Conservation (phyloP, 2,329 filamentous ascomycete genomes). For the Rutstroemia sp. region DNA sequence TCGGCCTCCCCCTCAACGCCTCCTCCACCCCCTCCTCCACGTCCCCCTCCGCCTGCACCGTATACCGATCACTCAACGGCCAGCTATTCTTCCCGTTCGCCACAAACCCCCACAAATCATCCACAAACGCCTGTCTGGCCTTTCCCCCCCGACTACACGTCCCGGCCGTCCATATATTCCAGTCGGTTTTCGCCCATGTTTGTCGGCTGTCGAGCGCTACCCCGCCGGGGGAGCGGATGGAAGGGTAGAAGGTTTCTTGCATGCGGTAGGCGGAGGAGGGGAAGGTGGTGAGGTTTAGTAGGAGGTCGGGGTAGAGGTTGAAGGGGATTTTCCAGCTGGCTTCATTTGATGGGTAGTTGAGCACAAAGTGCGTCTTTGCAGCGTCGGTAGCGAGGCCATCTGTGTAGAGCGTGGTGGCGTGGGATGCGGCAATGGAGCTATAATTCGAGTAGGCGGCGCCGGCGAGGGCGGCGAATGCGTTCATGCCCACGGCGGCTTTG, state of each 20-base stretch:
- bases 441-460: slow-evolving; percentile 54
- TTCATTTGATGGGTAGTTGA: slow-evolving; percentile 38
- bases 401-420: slow-evolving; percentile 65
- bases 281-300: slow-evolving; percentile 34
- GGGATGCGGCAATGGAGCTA: slow-evolving; percentile 54
- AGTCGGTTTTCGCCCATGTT: slow-evolving; percentile 37
- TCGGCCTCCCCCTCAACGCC: slow-evolving; percentile 66
- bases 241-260: slow-evolving; percentile 32
- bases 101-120: neutral
- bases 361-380: neutral
- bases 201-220: slow-evolving; percentile 34
- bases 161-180: slow-evolving; percentile 33
- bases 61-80: neutral
- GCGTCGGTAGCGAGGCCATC: slow-evolving; percentile 61
- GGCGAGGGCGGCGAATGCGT: slow-evolving; percentile 69
- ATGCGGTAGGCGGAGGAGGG: slow-evolving; percentile 30
- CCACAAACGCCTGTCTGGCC: neutral
- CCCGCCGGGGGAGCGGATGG: slow-evolving; percentile 31
- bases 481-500: slow-evolving; percentile 77
- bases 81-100: slow-evolving; percentile 1
- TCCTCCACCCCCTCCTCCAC: neutral
- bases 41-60: neutral
- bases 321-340: slow-evolving; percentile 60
- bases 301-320: slow-evolving; percentile 36
- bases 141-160: neutral